Evolutionary conservation across 441 rosid species (phyloP).

Genomic region (Pelargonium fulgidum): DNA sequence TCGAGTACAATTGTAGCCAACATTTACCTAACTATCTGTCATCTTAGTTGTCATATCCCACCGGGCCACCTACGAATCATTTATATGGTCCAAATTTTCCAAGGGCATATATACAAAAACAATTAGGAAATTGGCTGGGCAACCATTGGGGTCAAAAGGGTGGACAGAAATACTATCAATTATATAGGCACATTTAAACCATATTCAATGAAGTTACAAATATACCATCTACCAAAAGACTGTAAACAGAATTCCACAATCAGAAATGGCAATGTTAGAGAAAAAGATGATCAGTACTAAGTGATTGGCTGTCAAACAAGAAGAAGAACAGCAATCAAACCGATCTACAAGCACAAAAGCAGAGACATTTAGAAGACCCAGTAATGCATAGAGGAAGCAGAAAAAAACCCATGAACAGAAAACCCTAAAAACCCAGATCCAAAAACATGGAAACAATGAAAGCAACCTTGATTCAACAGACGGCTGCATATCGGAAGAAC

Average conservation of each 20-base stretch:
- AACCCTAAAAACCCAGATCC: slow-evolving; percentile 53
- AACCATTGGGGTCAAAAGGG: background rate
- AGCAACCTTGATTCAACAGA: slow-evolving; percentile 78
- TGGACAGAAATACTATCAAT: background rate
- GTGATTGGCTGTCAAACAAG: too few species aligned
- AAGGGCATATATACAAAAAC: too few species aligned
- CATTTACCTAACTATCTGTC: background rate
- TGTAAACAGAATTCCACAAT: background rate
- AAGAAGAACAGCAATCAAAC: slow-evolving; percentile 14
- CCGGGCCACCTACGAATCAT: background rate
- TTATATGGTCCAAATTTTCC: too few species aligned
- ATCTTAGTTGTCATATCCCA: background rate
- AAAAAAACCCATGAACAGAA: background rate
- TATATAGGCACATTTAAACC: background rate
- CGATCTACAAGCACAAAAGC: slow-evolving; percentile 20
- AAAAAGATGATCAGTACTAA: background rate
- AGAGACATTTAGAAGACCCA: slow-evolving; percentile 13
- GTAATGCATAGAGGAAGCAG: slow-evolving; percentile 16
- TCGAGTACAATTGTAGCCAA: background rate
- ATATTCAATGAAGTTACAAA: background rate
- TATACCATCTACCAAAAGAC: too few species aligned
- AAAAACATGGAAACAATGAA: slow-evolving; percentile 25
- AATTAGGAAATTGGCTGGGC: too few species aligned
- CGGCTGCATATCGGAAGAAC: slow-evolving; percentile 89
- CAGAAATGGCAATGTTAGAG: background rate